Base-by-base conservation (phyloP, 768 basidiomycete genomes). In the Mycena pura region DNA sequence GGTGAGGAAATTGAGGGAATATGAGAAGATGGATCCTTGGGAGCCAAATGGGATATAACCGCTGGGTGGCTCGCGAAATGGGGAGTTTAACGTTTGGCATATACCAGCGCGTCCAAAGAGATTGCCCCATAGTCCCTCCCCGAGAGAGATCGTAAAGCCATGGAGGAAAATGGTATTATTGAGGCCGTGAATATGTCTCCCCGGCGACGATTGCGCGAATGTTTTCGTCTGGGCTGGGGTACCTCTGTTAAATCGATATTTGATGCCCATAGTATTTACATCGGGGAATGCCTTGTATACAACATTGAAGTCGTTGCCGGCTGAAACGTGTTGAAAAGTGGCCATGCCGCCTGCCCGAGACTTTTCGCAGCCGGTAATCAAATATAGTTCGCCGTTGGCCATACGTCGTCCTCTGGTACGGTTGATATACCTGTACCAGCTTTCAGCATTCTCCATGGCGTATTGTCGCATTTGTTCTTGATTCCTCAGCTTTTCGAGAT, bases 301-400 rank as follows among this genome's bases (percentile, higher is more conserved):
- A n/a, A n/a, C n/a, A n/a, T n/a, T n/a, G n/a, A n/a, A n/a, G n/a
- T n/a, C n/a, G n/a, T n/a, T n/a, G n/a, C n/a, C n/a, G n/a, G n/a
- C n/a, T n/a, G n/a, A n/a, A n/a, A n/a, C n/a, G 34, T 52, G 14
- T 19, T 64, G 47, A 38, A 64, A 66, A 2, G 63, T 39, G 29
- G 63, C 68, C 4, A 62, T 65, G 4, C 57, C 67, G 60, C 69
- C 65, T 11, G 51, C 50, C 5, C 40, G 36, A 2, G 65, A 39
- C 25, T 70, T 70, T 29, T 68, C 63, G 39, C 54, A 65, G 6
- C 69, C 69, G n/a, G 69, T 70, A 45, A 70, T 58, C 36, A 70
- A 41, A 55, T 68, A 70, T 4, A 70, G 45, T 4, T 59, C 27
- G 10, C 65, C 61, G 25, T 67, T 68, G 15, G 55, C 24, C 8